These are phyloP conservation scores for Biscutella laevigata DNA, from an alignment of 441 rosid genomes.

Conservation along the genomic window DNA sequence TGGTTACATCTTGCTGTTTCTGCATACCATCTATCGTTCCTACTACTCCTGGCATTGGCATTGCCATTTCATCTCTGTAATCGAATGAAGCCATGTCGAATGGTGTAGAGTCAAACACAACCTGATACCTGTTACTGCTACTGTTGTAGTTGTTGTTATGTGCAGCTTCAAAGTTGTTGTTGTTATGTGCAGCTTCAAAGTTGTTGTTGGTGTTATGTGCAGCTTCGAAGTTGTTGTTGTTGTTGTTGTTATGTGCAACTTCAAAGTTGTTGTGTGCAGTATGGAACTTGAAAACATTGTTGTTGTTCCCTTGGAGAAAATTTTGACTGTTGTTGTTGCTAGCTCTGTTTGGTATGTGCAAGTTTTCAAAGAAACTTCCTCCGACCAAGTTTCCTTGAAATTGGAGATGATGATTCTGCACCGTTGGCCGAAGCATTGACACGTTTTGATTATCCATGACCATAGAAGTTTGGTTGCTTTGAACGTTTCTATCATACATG, in stretches of 20 bases:
- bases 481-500: conserved; percentile 47
- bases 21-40: conserved; percentile 39
- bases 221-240: conserved; percentile 19
- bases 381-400: conserved; percentile 38
- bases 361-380: conserved; percentile 42
- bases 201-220: conserved; percentile 17
- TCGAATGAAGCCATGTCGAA: conserved; percentile 46
- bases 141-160: conserved; percentile 15
- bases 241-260: too few species aligned
- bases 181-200: too few species aligned
- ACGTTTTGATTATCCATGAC: conserved; percentile 31
- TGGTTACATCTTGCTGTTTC: conserved; percentile 47
- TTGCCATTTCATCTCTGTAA: conserved; percentile 54
- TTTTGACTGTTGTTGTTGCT: conserved; percentile 31
- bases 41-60: conserved; percentile 35
- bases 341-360: conserved; percentile 33
- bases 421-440: conserved; percentile 32
- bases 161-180: conserved; percentile 16
- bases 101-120: conserved; percentile 47
- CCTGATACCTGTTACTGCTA: conserved; percentile 17
- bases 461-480: conserved; percentile 33
- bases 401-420: conserved; percentile 44
- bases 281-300: conserved; percentile 15
- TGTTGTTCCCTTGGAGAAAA: conserved; percentile 31
- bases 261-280: not conserved